A percentile compares a stretch with the other conserved stretches of the same genome.
Evolutionary conservation across 179 eudicot species (phyloP).

Genomic region (Silene vulgaris): DNA sequence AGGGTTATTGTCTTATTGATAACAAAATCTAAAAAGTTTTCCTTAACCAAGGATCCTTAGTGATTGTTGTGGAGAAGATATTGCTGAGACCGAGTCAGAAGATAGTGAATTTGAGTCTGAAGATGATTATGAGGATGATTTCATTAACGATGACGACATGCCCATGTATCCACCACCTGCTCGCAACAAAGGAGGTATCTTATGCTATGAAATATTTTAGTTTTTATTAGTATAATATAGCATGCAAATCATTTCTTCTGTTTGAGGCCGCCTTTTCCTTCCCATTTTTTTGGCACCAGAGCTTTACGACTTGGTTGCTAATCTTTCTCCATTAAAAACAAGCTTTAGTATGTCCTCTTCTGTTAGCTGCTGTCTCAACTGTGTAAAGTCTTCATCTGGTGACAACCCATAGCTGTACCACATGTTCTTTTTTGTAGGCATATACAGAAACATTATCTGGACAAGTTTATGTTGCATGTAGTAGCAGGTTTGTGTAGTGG

Average conservation of each 20-base stretch:
- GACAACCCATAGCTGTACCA: neutral
- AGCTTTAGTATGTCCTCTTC: neutral
- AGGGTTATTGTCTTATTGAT: conserved; percentile 1
- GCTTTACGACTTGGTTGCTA: neutral
- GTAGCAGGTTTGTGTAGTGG: neutral
- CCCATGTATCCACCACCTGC: conserved; percentile 41
- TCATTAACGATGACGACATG: conserved; percentile 34
- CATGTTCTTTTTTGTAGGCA: neutral
- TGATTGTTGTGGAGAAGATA: conserved; percentile 57
- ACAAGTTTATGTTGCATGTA: neutral
- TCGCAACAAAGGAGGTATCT: conserved; percentile 74
- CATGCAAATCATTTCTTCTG: neutral
- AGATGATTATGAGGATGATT: conserved; percentile 38
- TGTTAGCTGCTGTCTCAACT: neutral
- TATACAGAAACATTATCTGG: neutral
- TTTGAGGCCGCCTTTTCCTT: neutral
- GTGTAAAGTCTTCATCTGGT: neutral
- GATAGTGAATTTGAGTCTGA: conserved; percentile 48
- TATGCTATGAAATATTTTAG: neutral
- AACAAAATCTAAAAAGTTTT: conserved; percentile 8
- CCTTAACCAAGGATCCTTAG: conserved; percentile 47
- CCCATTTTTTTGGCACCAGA: neutral
- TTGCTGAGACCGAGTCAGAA: conserved; percentile 51
- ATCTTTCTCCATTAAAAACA: neutral
- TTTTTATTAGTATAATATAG: neutral